phyloP scores from a whole-genome alignment of 2,329 filamentous ascomycete species.

The Microsporum canis region DNA sequence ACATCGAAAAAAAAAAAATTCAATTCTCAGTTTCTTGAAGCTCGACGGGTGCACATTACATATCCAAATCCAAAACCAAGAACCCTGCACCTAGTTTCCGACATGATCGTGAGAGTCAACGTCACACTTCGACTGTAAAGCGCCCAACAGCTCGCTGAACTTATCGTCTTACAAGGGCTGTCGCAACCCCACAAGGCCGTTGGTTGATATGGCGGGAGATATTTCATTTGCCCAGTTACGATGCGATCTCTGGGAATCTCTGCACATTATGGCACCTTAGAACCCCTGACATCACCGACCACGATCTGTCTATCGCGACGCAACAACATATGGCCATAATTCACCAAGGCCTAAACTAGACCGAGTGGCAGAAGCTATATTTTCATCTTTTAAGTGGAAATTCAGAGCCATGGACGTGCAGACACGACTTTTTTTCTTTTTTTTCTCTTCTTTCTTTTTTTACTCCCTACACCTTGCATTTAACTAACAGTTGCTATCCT shows the following conservation, averaged over 20 bases:
- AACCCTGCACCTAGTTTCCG: slow-evolving; percentile 2
- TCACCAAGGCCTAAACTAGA: too few species aligned
- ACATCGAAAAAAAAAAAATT: slow-evolving; percentile 21
- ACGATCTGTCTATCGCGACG: not conserved
- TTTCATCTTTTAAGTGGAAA: not conserved
- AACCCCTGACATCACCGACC: not conserved
- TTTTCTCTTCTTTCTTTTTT: not conserved
- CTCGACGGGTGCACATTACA: slow-evolving; percentile 11
- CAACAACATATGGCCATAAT: too few species aligned
- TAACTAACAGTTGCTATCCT: not conserved
- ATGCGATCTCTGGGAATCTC: not conserved
- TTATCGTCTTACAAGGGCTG: not conserved
- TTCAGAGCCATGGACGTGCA: not conserved
- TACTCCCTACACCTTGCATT: not conserved
- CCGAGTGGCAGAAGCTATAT: not conserved
- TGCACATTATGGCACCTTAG: not conserved
- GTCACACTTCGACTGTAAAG: slow-evolving; percentile 6
- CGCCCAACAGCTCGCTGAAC: not conserved
- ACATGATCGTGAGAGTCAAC: not conserved
- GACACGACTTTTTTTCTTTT: not conserved
- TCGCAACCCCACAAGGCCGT: not conserved
- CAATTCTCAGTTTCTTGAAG: slow-evolving; percentile 22
- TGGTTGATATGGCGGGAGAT: not conserved
- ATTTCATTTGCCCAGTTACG: not conserved
- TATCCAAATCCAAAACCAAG: not conserved